These are phyloP conservation scores for Clitopilus hobsonii DNA, from an alignment of 768 basidiomycete species.

Conservation along the genomic window DNA sequence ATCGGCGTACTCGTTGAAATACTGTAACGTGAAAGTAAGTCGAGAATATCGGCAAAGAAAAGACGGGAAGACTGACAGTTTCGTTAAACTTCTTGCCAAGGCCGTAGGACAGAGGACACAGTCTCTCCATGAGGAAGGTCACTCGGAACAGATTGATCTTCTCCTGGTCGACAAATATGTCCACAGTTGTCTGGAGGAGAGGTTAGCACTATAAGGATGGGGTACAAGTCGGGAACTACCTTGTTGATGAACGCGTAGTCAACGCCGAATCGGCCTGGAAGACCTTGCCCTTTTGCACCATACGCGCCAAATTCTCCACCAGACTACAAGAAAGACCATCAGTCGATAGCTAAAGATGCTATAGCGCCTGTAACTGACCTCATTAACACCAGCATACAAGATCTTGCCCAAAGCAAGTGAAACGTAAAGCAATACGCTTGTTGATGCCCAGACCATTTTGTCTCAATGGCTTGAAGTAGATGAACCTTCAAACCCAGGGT, in stretches of 20 bases:
- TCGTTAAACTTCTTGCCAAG: slow-evolving; percentile 40
- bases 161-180: slow-evolving; percentile 42
- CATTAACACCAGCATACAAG: slow-evolving; percentile 42
- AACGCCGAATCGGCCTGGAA: slow-evolving; percentile 37
- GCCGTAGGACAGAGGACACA: slow-evolving; percentile 33
- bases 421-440: slow-evolving; percentile 5
- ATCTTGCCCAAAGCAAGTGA: slow-evolving; percentile 22
- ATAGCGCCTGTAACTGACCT: slow-evolving; percentile 27
- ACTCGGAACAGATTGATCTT: slow-evolving; percentile 47
- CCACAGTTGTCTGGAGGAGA: slow-evolving; percentile 30
- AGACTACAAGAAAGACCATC: slow-evolving; percentile 21
- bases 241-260: slow-evolving; percentile 46
- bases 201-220: background rate
- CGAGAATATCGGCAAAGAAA: background rate
- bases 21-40: slow-evolving; percentile 18
- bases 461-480: background rate
- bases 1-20: slow-evolving; percentile 37
- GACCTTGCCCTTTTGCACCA: slow-evolving; percentile 29
- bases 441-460: background rate
- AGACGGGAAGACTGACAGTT: slow-evolving; percentile 22
- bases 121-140: slow-evolving; percentile 43
- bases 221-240: slow-evolving; percentile 13
- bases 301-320: slow-evolving; percentile 44
- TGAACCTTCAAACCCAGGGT: background rate
- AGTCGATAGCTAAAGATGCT: background rate